A percentile compares a stretch with the other conserved stretches of the same genome.
phyloP scores from a whole-genome alignment of 2,329 filamentous ascomycete species.

The Botrytis sinoallii region DNA sequence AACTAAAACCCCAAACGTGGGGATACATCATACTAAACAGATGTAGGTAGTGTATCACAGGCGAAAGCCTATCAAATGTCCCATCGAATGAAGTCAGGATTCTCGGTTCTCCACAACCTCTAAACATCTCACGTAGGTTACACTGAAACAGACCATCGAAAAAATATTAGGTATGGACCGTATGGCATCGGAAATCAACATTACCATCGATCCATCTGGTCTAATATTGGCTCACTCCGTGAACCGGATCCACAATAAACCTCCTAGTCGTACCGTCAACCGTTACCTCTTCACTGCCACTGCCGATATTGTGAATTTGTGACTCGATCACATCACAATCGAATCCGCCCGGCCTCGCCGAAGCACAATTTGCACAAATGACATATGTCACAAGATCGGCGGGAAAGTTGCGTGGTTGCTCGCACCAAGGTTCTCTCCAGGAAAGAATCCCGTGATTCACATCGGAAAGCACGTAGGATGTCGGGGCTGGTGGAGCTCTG shows the following conservation, averaged over 20 bases:
- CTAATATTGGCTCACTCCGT: constrained; percentile 6
- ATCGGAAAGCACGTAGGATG: neutral
- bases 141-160: constrained; percentile 1
- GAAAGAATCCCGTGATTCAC: constrained; percentile 15
- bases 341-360: neutral
- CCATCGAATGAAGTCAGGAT: neutral
- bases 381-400: neutral
- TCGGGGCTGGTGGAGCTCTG: constrained; percentile 2
- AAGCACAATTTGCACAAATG: neutral
- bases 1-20: neutral
- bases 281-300: constrained; percentile 3
- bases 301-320: neutral
- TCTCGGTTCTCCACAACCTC: neutral
- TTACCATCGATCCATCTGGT: neutral
- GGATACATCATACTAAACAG: neutral
- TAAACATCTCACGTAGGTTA: neutral
- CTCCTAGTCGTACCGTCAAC: neutral
- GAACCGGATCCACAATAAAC: neutral
- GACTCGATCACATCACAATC: constrained; percentile 3
- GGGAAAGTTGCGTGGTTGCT: neutral
- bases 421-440: neutral
- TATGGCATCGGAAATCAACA: constrained; percentile 6
- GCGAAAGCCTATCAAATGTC: neutral
- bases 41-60: neutral
- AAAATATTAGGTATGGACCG: neutral